Conservation (phyloP, 1,284 basidiomycete genomes). For the Acaromyces ingoldii region DNA sequence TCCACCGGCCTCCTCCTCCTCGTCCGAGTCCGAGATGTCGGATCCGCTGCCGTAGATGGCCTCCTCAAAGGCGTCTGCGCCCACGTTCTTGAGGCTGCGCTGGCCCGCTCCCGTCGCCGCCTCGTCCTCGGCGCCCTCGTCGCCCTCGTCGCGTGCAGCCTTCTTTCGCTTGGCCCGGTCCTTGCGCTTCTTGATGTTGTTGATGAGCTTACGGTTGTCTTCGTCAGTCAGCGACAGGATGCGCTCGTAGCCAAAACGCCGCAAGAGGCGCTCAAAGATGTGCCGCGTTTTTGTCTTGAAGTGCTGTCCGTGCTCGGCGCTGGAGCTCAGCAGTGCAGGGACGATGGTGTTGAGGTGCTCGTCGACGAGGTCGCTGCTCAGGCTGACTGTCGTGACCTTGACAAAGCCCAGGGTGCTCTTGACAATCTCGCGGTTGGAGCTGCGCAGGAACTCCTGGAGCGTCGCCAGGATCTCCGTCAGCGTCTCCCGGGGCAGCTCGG, state of each 20-base stretch:
- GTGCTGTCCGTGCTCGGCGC: constrained; percentile 96
- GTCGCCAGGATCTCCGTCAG: constrained; percentile 81
- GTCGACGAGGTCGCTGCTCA: constrained; percentile 66
- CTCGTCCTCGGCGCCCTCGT: constrained; percentile 12
- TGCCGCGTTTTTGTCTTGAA: constrained; percentile 96
- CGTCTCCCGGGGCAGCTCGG: constrained; percentile 65
- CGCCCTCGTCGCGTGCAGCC: constrained; percentile 9
- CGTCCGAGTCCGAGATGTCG: constrained; percentile 36
- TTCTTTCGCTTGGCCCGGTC: constrained; percentile 70
- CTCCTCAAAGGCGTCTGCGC: constrained; percentile 46
- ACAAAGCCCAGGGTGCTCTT: constrained; percentile 92
- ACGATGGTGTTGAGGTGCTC: constrained; percentile 74
- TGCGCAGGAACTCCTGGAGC: constrained; percentile 80
- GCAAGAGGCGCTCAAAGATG: constrained; percentile 91
- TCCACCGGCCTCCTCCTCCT: constrained; percentile 29
- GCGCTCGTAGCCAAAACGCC: constrained; percentile 82
- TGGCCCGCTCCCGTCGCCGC: constrained; percentile 3
- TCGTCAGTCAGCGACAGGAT: constrained; percentile 63
- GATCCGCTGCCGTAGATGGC: constrained; percentile 47
- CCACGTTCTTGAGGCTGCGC: constrained; percentile 5
- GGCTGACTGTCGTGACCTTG: constrained; percentile 85
- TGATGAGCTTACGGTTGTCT: constrained; percentile 70
- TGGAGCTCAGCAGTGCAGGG: constrained; percentile 81
- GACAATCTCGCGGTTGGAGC: constrained; percentile 93
- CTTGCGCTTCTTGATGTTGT: constrained; percentile 86